phyloP scores from a whole-genome alignment of 768 basidiomycete genomes.

The Termitomyces sp. region DNA sequence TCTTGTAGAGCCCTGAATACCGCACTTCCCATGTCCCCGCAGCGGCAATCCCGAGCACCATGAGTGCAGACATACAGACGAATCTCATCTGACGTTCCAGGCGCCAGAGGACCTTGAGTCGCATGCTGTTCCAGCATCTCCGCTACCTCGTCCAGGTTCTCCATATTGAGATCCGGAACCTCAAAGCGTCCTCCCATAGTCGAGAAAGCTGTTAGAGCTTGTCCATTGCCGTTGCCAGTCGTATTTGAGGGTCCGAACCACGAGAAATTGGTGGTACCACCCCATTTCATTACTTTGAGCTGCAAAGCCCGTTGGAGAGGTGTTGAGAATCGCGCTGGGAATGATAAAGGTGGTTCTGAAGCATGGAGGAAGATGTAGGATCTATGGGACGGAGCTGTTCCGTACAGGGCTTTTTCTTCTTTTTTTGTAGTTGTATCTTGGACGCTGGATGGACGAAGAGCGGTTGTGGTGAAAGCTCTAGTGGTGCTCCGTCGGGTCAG shows the following conservation, averaged over 20 bases:
- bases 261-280: slow-evolving; percentile 58
- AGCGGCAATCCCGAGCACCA: slow-evolving; percentile 74
- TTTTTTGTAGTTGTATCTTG: not conserved
- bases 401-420: slow-evolving; percentile 26
- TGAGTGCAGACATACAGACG: slow-evolving; percentile 78
- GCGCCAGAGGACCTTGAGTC: slow-evolving; percentile 7
- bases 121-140: slow-evolving; percentile 29
- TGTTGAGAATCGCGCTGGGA: slow-evolving; percentile 44
- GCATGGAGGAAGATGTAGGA: slow-evolving; percentile 58
- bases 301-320: slow-evolving; percentile 49
- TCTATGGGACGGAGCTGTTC: slow-evolving; percentile 49
- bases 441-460: not conserved
- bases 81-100: slow-evolving; percentile 20
- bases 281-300: slow-evolving; percentile 39
- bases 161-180: slow-evolving; percentile 42
- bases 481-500: not conserved
- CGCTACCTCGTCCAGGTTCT: slow-evolving; percentile 48
- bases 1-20: slow-evolving; percentile 51
- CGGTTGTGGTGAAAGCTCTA: not conserved
- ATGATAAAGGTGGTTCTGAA: slow-evolving; percentile 40
- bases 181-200: slow-evolving; percentile 40
- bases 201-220: slow-evolving; percentile 51
- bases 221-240: not conserved
- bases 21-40: slow-evolving; percentile 59
- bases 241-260: slow-evolving; percentile 32